Evolutionary conservation across 805 yeast species (phyloP), one percentile per base, ranked within the genome.

Genomic region (Candida vaughaniae): DNA sequence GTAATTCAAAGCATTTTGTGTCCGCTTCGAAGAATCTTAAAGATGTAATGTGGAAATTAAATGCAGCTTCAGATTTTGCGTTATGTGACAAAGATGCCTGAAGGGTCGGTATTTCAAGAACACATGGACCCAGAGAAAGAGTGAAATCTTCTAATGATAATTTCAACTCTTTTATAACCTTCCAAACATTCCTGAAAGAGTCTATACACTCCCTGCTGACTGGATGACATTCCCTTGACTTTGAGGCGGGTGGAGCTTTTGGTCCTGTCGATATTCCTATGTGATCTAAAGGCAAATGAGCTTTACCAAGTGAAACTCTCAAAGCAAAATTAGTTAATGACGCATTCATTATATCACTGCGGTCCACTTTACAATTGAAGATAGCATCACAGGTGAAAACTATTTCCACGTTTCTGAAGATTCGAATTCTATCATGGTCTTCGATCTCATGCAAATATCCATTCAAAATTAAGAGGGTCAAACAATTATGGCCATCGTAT

Each of bases 1-100:
- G 72, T 6, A 67, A 32, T 25, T 62, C 69, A 25, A 68, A 38
- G 38, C 65, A 56, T 27, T 49, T 51, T 31, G 56, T 51, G 11
- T 48, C 62, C 8, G 51, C 41, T 30, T 68, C 66, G 30, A 36
- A 51, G 4, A 66, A 11, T 31, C 48, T 57, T 9, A 52, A 51
- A 2, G 63, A 49, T 1, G 70, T 58, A 18, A 62, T 29, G 39
- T 59, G 58, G 12, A 59, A 31, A 20, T 36, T 47, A 11, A 45
- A 39, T n/a, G 35, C 42, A 4, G 44, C 45, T 5, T 37, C 32
- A 2, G 48, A 28, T 5, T 23, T 19, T 8, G 31, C 17, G 28
- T 31, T 9, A 31, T 28, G 37, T 22, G 35, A 18, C 4, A 61
- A 22, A 5, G 49, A 35, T 8, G 52, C 35, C 16, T 45, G 48